phyloP scores from a whole-genome alignment of 148 eudicot species.

The Polygonum maritimum region DNA sequence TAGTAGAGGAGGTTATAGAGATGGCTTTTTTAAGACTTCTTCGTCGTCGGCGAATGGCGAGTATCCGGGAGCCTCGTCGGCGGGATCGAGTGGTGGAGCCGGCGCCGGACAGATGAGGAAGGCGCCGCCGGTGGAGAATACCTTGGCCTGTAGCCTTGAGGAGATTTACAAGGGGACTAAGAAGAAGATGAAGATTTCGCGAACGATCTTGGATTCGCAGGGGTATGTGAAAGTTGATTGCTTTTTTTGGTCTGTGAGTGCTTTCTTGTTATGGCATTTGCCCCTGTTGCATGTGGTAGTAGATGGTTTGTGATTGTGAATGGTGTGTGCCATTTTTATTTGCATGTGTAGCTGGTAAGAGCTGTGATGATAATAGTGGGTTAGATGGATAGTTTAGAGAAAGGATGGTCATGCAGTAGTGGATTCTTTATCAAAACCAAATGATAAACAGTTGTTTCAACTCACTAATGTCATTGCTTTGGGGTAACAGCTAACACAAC shows the following conservation, averaged over 20 bases:
- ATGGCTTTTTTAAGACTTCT: constrained; percentile 34
- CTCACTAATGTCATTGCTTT: not conserved
- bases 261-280: not conserved
- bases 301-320: not conserved
- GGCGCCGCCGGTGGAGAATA: constrained; percentile 61
- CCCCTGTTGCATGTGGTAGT: not conserved
- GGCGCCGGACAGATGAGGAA: constrained; percentile 32
- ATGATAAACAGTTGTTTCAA: not conserved
- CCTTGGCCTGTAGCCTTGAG: constrained; percentile 70
- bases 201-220: constrained; percentile 42
- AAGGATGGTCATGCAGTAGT: not conserved
- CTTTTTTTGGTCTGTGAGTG: not conserved
- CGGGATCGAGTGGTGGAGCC: not conserved
- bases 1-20: constrained; percentile 16
- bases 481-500: not conserved
- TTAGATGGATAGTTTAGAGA: not conserved
- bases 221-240: constrained; percentile 37
- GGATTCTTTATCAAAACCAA: not conserved
- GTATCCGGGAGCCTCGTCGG: constrained; percentile 8
- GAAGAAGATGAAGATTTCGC: constrained; percentile 91
- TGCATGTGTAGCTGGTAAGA: not conserved
- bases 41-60: constrained; percentile 17
- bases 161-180: constrained; percentile 70
- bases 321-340: not conserved
- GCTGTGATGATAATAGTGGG: not conserved